Evolutionary conservation across 495 filamentous ascomycete species (phyloP), one percentile per base, ranked within the genome.

Genomic region (Thermochaetoides thermophila): DNA sequence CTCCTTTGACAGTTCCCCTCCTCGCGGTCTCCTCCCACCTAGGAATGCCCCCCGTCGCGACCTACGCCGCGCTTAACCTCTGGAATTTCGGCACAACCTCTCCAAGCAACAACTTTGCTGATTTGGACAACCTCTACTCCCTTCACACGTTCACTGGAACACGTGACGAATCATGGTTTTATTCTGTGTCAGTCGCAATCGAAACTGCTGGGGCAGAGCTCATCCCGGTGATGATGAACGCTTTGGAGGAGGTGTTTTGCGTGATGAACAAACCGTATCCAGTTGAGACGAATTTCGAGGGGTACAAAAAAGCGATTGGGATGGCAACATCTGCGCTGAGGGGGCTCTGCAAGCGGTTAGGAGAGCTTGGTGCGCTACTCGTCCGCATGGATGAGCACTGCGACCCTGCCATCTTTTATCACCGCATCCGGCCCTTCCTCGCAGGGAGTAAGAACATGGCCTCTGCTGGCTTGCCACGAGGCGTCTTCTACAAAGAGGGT

Each of bases 401-500:
- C 55, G 79, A 89, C 46, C 84, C 89, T 0, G 73, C 79, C 37
- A 73, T 89, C 30, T 97, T 97, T 59, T 95, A 94, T 55, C 73
- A 93, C 53, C 74, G 74, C 26, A 87, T 97, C 44, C 74, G 89
- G 10, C 91, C 89, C 0, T 96, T 92, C 53, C 69, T 97, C 5
- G 87, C 89, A 4, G 89, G 89, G 6, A 83, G 81, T 49, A 91
- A 89, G 65, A 96, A 95, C 49, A 97, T 97, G 89, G 74, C 63
- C 12, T 81, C 84, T 32, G 87, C 86, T 1, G 89, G 89, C 0
- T 57, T 97, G 4, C 84, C 89, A 0, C 64, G 74, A 39, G 89
- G 89, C 0, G 73, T 97, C 13, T 59, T 85, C 10, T 95, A 93
- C 45, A 85, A 94, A 35, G 71, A 84, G 35, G 81, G 81, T 13